These are phyloP conservation scores for Wickerhamomyces mucosus DNA, from an alignment of 805 yeast species.

Conservation along the genomic window DNA sequence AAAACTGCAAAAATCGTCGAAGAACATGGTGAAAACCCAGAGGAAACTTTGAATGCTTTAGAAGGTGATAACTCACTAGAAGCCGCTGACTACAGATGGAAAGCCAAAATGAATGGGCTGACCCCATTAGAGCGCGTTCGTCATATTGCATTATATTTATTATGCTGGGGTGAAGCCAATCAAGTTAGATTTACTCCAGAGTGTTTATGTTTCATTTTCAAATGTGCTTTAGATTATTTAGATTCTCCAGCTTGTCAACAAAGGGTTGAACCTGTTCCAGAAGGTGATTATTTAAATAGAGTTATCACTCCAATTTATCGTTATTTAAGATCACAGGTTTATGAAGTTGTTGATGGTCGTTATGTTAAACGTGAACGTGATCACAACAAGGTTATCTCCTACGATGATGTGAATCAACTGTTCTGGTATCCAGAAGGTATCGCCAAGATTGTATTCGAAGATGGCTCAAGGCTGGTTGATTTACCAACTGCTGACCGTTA, in stretches of 20 bases:
- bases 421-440: conserved; percentile 99
- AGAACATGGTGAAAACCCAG: conserved; percentile 56
- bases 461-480: conserved; percentile 87
- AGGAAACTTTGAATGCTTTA: conserved; percentile 47
- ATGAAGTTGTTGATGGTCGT: conserved; percentile 74
- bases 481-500: conserved; percentile 86
- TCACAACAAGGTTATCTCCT: conserved; percentile 76
- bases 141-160: conserved; percentile 64
- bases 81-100: conserved; percentile 79
- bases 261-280: conserved; percentile 73
- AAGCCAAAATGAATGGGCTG: conserved; percentile 63
- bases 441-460: conserved; percentile 81
- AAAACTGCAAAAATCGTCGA: conserved; percentile 63
- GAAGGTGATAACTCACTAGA: conserved; percentile 82
- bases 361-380: conserved; percentile 79
- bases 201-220: conserved; percentile 86
- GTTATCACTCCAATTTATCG: conserved; percentile 85
- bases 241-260: conserved; percentile 86
- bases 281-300: conserved; percentile 84
- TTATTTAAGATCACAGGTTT: conserved; percentile 72
- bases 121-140: conserved; percentile 74
- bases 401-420: conserved; percentile 96
- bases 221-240: conserved; percentile 88
- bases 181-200: conserved; percentile 92
- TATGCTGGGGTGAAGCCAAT: conserved; percentile 87